Evolutionary conservation across 441 rosid genomes (phyloP).

Genomic region (Erodium texanum): DNA sequence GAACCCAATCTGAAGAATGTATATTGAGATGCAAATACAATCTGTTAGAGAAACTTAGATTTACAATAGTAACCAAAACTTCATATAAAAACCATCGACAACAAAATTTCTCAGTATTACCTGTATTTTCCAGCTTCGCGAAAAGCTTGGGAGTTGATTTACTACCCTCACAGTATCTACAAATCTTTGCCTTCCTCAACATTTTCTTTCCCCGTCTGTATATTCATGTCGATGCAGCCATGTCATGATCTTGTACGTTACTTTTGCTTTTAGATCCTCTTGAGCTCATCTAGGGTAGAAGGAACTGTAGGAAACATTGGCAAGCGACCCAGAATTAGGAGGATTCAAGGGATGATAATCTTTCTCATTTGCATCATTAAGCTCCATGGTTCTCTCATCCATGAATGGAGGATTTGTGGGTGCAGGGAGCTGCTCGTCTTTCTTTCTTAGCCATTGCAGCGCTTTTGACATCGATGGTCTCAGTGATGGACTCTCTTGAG

Average conservation of each 20-base stretch:
- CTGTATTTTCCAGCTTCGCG: not conserved
- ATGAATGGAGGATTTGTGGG: constrained; percentile 78
- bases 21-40: not conserved
- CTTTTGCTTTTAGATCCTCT: not conserved
- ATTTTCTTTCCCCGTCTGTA: not conserved
- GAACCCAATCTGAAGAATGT: not conserved
- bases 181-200: constrained; percentile 7
- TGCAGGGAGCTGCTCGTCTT: constrained; percentile 50
- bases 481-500: constrained; percentile 62
- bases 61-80: not conserved
- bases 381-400: constrained; percentile 78
- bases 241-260: not conserved
- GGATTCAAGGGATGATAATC: constrained; percentile 30
- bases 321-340: constrained; percentile 50
- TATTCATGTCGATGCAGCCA: not conserved
- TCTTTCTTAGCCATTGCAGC: constrained; percentile 62
- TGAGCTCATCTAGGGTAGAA: constrained; percentile 59
- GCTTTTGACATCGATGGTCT: constrained; percentile 72
- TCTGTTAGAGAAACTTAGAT: not conserved
- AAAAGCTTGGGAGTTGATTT: constrained; percentile 1
- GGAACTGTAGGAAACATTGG: constrained; percentile 51
- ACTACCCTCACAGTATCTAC: constrained; percentile 9
- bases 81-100: not conserved
- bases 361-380: constrained; percentile 42
- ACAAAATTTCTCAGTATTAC: constrained; percentile 7